Conservation (phyloP, 2,329 filamentous ascomycete genomes). For the Calonectria multiphialidica region DNA sequence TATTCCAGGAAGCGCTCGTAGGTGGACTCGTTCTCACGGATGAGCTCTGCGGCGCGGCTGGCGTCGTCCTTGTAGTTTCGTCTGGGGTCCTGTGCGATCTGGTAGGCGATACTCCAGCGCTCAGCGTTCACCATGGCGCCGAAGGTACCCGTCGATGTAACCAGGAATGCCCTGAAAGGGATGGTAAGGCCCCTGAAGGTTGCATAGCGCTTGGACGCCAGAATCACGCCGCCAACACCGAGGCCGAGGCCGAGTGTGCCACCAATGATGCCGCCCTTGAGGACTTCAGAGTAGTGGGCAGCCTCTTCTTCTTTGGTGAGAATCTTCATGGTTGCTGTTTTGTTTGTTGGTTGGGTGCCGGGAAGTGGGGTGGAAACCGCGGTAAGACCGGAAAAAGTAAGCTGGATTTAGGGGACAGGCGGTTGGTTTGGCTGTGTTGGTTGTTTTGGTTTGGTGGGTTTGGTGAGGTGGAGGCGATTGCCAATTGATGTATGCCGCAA, state of each 20-base stretch:
- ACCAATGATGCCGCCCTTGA: constrained; percentile 84
- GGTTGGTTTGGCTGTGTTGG: too few species aligned
- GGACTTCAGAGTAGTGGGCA: constrained; percentile 84
- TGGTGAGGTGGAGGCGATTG: neutral
- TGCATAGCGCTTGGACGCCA: constrained; percentile 77
- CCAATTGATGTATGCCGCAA: neutral
- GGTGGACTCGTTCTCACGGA: constrained; percentile 67
- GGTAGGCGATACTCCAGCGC: constrained; percentile 73
- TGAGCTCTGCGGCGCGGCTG: constrained; percentile 65
- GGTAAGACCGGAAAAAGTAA: neutral
- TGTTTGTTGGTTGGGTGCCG: neutral
- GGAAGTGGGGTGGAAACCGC: neutral
- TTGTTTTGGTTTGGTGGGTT: too few species aligned
- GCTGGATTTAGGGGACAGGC: neutral
- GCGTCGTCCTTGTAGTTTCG: constrained; percentile 74
- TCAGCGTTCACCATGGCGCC: constrained; percentile 90
- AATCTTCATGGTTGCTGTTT: constrained; percentile 80
- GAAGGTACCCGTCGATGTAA: constrained; percentile 86
- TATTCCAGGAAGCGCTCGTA: constrained; percentile 76
- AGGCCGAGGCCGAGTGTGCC: constrained; percentile 75
- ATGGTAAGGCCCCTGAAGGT: constrained; percentile 85
- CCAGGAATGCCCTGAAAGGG: constrained; percentile 93
- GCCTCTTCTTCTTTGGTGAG: constrained; percentile 93
- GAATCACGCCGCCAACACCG: constrained; percentile 75
- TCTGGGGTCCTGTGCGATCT: constrained; percentile 76